A percentile compares a stretch with the other conserved stretches of the same genome.
Evolutionary conservation across 2,329 filamentous ascomycete species (phyloP).

Genomic region (Aspergillus novoparasiticus): DNA sequence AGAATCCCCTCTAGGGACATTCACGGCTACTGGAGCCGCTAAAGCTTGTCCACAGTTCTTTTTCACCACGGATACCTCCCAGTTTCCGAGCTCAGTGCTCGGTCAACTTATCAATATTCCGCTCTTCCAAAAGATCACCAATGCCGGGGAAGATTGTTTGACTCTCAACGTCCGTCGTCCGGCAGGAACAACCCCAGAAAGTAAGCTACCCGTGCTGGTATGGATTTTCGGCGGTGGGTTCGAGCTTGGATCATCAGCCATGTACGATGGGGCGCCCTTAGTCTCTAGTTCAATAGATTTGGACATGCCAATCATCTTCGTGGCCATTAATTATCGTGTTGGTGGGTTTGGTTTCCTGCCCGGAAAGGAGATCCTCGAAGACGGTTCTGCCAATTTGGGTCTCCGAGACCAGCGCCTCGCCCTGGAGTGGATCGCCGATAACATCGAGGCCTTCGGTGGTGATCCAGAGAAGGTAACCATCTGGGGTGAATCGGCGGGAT

Average conservation of each 20-base stretch:
- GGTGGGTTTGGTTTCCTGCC: slow-evolving; percentile 74
- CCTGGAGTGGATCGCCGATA: slow-evolving; percentile 75
- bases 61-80: slow-evolving; percentile 53
- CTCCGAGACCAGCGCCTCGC: slow-evolving; percentile 72
- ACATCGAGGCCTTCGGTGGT: slow-evolving; percentile 76
- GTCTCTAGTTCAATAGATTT: slow-evolving; percentile 45
- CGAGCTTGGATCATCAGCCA: slow-evolving; percentile 50
- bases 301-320: slow-evolving; percentile 70
- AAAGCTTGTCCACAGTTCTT: slow-evolving; percentile 73
- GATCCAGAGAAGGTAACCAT: slow-evolving; percentile 78
- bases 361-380: slow-evolving; percentile 66
- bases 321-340: slow-evolving; percentile 76
- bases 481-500: slow-evolving; percentile 73
- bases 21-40: slow-evolving; percentile 61
- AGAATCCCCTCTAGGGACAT: slow-evolving; percentile 59
- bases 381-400: slow-evolving; percentile 71
- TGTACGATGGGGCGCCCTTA: slow-evolving; percentile 39
- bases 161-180: slow-evolving; percentile 64
- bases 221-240: slow-evolving; percentile 70
- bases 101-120: slow-evolving; percentile 58
- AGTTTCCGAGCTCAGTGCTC: slow-evolving; percentile 49
- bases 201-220: slow-evolving; percentile 67
- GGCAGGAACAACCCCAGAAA: slow-evolving; percentile 54
- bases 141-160: slow-evolving; percentile 66
- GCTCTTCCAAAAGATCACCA: slow-evolving; percentile 58